These are phyloP conservation scores for Corrigiola litoralis DNA, from an alignment of 179 eudicot species.

Conservation along the genomic window DNA sequence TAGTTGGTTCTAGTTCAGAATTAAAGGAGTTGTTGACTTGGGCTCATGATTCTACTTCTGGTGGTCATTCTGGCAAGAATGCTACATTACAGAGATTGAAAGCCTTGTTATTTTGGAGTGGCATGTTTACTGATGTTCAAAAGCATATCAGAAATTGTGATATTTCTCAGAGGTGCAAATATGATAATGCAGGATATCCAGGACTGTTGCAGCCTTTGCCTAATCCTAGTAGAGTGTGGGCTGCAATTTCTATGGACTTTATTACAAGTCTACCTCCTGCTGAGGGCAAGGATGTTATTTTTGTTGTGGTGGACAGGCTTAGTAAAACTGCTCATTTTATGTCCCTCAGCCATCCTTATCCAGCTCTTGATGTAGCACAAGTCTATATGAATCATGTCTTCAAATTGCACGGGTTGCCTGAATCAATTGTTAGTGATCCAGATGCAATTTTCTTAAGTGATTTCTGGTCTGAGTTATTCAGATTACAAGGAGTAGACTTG, in stretches of 20 bases:
- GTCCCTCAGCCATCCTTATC: not conserved
- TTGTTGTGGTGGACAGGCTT: not conserved
- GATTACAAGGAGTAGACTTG: too few species aligned
- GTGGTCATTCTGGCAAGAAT: not conserved
- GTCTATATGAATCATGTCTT: not conserved
- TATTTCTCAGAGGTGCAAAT: not conserved
- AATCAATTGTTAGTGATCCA: not conserved
- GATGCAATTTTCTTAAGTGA: not conserved
- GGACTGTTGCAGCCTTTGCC: not conserved
- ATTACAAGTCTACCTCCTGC: not conserved
- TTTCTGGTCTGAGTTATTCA: too few species aligned
- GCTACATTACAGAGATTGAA: not conserved
- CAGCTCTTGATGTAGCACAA: not conserved
- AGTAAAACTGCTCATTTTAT: not conserved
- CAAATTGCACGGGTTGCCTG: not conserved
- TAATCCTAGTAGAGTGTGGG: not conserved
- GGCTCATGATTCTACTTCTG: not conserved
- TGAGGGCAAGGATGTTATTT: not conserved
- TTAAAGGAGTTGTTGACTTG: not conserved
- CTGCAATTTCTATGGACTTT: not conserved
- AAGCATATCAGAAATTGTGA: not conserved
- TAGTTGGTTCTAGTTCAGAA: not conserved
- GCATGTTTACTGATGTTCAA: not conserved
- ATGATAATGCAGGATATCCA: too few species aligned
- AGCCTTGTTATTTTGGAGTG: not conserved